Base-by-base conservation (phyloP, 116 monocot species). In the Cymodocea nodosa region DNA sequence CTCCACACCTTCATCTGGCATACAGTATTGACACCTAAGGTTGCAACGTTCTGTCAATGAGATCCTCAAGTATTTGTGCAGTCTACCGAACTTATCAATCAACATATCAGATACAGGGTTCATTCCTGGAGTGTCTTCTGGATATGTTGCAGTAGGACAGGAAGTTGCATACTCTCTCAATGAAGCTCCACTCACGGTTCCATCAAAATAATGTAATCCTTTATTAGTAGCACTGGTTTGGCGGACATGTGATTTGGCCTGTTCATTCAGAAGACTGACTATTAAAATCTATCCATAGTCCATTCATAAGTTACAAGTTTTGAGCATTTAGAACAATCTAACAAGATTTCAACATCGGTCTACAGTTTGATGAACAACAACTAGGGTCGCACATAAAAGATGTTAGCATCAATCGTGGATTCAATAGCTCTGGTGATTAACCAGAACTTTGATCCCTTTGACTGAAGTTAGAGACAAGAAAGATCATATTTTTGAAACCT, bases 1-100 rank as follows among this genome's bases (percentile, higher is more conserved):
- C n/a, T 90, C 91, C 25, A 97, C 91, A 34, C 97, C 97, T 76
- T 97, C 97, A 22, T 81, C 87, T 23, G 97, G 97, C 97, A 97
- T 97, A 68, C 97, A 97, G 57, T 97, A 97, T 16, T 97, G 90
- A 72, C 97, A 97, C 60, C 90, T 62, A 56, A 97, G 87, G 60
- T 97, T 97, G 73, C 97, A 97, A 16, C 91, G 87, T 67, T 97
- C 97, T 22, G 97, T 91, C 69, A 97, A 71, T 52, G 97, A 87
- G 62, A 97, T 88, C 58, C 97, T 79, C 68, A 97, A 66, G 70
- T 97, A 97, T 62, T 76, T 90, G 60, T 97, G 97, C 58, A 81
- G 52, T 70, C 97, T 83, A 6, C 90, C 90, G 68, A 87, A 91
- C 70, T 81, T 76, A 84, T 97, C 97, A 20, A 85, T 58, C 59